Evolutionary conservation across 352 stramenopile species (phyloP), one percentile per base, ranked within the genome.

Genomic region (Globisporangium emineosum): DNA sequence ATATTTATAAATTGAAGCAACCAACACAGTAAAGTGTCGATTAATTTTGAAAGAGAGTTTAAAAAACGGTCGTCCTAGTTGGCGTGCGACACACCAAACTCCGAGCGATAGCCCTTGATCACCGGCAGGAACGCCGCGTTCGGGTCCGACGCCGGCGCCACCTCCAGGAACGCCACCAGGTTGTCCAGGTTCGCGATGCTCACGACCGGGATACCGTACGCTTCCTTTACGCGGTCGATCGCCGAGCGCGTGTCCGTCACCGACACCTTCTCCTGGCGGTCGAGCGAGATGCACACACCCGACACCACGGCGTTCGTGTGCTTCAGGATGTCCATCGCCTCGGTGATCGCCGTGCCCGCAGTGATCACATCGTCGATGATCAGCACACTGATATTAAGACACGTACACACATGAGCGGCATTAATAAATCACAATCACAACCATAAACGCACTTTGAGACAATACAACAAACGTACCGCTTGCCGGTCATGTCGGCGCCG

Each of bases 351-450:
- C 60, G 97, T 99, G 37, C 98, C 98, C 13, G 97, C 97, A 7
- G 97, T 99, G 68, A 99, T 99, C 21, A 99, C 98, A 83, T 99
- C 98, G 76, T 99, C 98, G 55, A 99, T 92, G 64, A 99, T 95
- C 37, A 99, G 76, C 23, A 99, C 97, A 40, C 86, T 47, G 12
- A n/a, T n/a, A n/a, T n/a, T n/a, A n/a, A n/a, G n/a, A n/a, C n/a
- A n/a, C n/a, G n/a, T 25, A 37, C 21, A 37, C 5, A 67, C 27
- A 49, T 5, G 17, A 30, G 3, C 45, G 43, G 15, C 17, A 57
- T 57, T 40, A 40, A 65, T 54, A 33, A 43, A 58, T 53, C 30
- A 33, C 21, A 57, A n/a, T 21, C 12, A 55, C 15, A 32, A 23
- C 17, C 27, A 50, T n/a, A 25, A 40, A 30, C 42, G 25, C 0